A percentile compares a stretch with the other conserved stretches of the same genome.
Conservation (phyloP, 768 basidiomycete genomes). For the Pholiota microspora region DNA sequence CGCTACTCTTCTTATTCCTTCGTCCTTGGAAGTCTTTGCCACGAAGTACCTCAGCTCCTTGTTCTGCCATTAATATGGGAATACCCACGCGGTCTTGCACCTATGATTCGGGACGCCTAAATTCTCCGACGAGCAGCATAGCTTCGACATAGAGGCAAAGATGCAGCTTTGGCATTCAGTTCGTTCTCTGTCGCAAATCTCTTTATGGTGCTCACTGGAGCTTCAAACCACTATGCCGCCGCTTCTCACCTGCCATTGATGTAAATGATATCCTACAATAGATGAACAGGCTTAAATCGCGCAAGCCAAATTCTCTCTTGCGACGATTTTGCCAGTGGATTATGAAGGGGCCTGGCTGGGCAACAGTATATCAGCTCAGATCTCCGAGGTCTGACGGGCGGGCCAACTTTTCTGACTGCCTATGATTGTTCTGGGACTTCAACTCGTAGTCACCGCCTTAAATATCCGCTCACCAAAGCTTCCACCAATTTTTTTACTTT, state of each 20-base stretch:
- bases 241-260: not conserved
- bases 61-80: too few species aligned
- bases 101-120: not conserved
- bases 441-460: constrained; percentile 4
- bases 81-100: too few species aligned
- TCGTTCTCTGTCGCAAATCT: not conserved
- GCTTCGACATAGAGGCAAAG: not conserved
- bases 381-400: not conserved
- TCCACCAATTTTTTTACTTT: not conserved
- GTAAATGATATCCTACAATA: constrained; percentile 8
- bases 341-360: not conserved
- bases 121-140: not conserved
- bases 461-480: constrained; percentile 1
- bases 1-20: not conserved
- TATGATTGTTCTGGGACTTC: not conserved
- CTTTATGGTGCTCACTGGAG: not conserved
- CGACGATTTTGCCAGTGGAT: constrained; percentile 19
- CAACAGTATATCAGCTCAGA: not conserved
- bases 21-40: not conserved
- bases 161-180: not conserved
- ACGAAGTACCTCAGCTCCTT: not conserved
- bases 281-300: constrained; percentile 16
- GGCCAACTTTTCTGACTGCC: not conserved
- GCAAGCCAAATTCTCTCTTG: constrained; percentile 16
- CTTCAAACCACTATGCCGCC: not conserved